A percentile compares a stretch with the other conserved stretches of the same genome.
phyloP scores from a whole-genome alignment of 2,329 filamentous ascomycete genomes.

The Keithomyces neogunnii region DNA sequence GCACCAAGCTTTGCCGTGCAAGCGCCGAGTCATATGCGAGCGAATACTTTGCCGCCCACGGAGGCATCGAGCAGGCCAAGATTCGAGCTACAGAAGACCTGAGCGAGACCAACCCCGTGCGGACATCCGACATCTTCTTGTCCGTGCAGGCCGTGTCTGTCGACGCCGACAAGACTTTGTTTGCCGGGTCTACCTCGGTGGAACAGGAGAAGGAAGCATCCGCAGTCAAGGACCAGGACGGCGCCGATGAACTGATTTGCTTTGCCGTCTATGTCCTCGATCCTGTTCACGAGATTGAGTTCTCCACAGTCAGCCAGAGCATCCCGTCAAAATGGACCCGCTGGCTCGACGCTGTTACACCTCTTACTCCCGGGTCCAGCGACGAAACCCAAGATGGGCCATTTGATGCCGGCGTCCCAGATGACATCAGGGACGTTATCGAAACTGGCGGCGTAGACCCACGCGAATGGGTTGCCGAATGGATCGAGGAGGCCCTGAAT shows the following conservation, averaged over 20 bases:
- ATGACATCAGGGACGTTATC: slow-evolving; percentile 82
- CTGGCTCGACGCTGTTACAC: slow-evolving; percentile 77
- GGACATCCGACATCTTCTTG: slow-evolving; percentile 90
- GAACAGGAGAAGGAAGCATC: slow-evolving; percentile 48
- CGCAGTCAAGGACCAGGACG: slow-evolving; percentile 40
- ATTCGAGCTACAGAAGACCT: slow-evolving; percentile 70
- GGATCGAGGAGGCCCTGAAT: slow-evolving; percentile 81
- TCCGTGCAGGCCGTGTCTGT: slow-evolving; percentile 81
- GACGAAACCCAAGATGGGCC: slow-evolving; percentile 33
- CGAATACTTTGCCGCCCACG: slow-evolving; percentile 73
- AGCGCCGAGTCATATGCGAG: slow-evolving; percentile 79
- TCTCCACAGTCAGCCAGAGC: slow-evolving; percentile 72
- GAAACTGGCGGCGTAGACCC: slow-evolving; percentile 72
- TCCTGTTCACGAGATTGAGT: slow-evolving; percentile 84
- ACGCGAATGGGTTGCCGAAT: slow-evolving; percentile 93
- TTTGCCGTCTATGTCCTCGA: slow-evolving; percentile 80
- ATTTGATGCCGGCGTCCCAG: slow-evolving; percentile 44
- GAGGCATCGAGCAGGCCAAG: slow-evolving; percentile 73
- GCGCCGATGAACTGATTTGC: slow-evolving; percentile 53
- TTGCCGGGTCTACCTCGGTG: slow-evolving; percentile 46
- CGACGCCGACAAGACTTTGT: slow-evolving; percentile 56
- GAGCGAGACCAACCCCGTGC: slow-evolving; percentile 78
- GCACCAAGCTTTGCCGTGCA: slow-evolving; percentile 83
- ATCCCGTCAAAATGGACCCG: slow-evolving; percentile 79
- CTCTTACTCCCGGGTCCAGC: slow-evolving; percentile 44